Percentiles rank a stretch among this genome's conserved stretches.
Evolutionary conservation across 1,284 basidiomycete species (phyloP).

Genomic region (Sparassis latifolia): DNA sequence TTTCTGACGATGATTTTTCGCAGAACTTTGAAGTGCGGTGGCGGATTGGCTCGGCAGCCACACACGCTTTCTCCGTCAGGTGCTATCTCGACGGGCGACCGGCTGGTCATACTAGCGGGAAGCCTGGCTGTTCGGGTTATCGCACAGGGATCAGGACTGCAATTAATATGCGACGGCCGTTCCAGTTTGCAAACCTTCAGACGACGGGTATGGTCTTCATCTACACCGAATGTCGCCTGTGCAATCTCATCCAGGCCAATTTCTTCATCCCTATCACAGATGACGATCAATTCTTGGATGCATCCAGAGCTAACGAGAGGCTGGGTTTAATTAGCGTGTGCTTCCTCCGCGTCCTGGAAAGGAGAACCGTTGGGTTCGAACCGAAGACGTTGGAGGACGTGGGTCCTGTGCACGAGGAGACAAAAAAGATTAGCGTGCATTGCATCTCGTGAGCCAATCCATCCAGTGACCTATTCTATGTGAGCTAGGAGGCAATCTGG

Average conservation of each 20-base stretch:
- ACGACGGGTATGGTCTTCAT: background rate
- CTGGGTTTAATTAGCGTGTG: too few relatives aligned
- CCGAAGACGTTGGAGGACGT: background rate
- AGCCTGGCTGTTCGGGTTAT: background rate
- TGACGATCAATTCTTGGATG: too few relatives aligned
- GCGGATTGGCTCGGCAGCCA: background rate
- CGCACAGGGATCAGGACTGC: constrained; percentile 1
- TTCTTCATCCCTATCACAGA: too few relatives aligned
- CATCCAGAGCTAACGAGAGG: background rate
- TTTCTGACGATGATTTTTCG: background rate
- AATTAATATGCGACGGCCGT: background rate
- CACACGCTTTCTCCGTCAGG: background rate
- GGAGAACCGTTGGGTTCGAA: too few relatives aligned
- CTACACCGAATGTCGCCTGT: too few relatives aligned
- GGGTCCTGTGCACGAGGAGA: constrained; percentile 10
- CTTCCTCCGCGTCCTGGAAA: background rate
- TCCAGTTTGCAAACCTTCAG: constrained; percentile 4
- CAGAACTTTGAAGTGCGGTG: constrained; percentile 3
- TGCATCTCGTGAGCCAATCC: constrained; percentile 9
- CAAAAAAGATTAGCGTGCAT: constrained; percentile 12
- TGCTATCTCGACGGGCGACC: constrained; percentile 3
- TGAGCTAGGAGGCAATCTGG: background rate
- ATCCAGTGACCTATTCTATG: background rate
- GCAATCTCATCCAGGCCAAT: too few relatives aligned
- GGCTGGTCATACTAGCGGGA: background rate